A percentile compares a stretch with the other conserved stretches of the same genome.
Conservation (phyloP, 169 alveolate species). For the Plasmodium fragile region DNA sequence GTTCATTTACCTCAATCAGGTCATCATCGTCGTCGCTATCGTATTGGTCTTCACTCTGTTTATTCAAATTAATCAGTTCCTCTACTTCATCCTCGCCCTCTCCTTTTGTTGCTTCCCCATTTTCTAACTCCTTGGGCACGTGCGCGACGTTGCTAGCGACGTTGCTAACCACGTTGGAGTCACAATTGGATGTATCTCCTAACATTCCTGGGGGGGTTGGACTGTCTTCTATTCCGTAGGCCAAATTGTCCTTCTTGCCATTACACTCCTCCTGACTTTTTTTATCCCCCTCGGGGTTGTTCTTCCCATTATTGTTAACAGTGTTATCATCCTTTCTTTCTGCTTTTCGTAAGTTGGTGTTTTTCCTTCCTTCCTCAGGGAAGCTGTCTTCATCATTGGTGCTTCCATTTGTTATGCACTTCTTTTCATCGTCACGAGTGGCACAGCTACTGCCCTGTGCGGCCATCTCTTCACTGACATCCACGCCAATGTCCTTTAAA, state of each 20-base stretch:
- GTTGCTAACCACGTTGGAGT: neutral
- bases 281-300: neutral
- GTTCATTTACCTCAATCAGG: neutral
- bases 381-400: neutral
- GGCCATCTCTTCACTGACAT: neutral
- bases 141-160: neutral
- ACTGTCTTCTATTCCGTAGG: neutral
- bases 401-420: neutral
- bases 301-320: neutral
- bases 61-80: neutral
- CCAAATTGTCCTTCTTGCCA: neutral
- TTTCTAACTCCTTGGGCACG: neutral
- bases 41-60: neutral
- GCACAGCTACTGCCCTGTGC: neutral
- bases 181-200: neutral
- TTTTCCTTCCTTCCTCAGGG: neutral
- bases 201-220: neutral
- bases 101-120: neutral
- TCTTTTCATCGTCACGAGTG: neutral
- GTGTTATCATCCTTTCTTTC: neutral
- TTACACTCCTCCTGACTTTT: too few species aligned
- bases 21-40: neutral
- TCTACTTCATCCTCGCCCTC: neutral
- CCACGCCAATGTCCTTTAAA: slow-evolving; percentile 31
- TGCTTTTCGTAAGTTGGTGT: neutral